Evolutionary conservation across 768 basidiomycete species (phyloP).

Genomic region (Mycena olivaceomarginata): DNA sequence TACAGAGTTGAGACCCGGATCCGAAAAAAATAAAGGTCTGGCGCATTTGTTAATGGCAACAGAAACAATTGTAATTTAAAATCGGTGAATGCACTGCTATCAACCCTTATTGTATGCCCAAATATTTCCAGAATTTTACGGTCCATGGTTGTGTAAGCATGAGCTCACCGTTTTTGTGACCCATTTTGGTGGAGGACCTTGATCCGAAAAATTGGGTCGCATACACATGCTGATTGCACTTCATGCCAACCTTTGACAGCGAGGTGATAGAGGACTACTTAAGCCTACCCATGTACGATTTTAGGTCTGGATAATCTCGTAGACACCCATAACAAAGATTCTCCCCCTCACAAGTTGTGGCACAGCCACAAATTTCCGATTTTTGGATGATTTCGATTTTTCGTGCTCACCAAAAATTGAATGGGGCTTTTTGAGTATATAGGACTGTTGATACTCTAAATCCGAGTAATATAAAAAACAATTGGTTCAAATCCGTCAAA

Average conservation of each 20-base stretch:
- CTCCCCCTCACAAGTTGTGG: constrained; percentile 6
- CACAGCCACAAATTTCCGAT: constrained; percentile 7
- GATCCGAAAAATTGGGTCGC: no score
- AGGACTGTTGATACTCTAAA: neutral
- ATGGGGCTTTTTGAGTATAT: constrained; percentile 2
- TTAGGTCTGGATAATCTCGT: neutral
- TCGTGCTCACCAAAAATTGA: neutral
- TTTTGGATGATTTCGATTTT: constrained; percentile 1
- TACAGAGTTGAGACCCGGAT: constrained; percentile 14
- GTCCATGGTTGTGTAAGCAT: constrained; percentile 1
- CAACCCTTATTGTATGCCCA: neutral
- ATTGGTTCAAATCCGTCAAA: constrained; percentile 9
- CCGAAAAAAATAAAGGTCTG: constrained; percentile 6
- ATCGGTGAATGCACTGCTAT: constrained; percentile 2
- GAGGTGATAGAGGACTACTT: neutral
- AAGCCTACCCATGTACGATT: neutral
- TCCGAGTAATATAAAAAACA: constrained; percentile 6
- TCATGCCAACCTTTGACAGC: neutral
- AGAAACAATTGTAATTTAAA: neutral
- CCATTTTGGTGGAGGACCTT: neutral
- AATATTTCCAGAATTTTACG: neutral
- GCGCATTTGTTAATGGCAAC: neutral
- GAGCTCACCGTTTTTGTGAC: constrained; percentile 1
- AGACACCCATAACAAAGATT: constrained; percentile 2
- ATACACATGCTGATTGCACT: neutral